Conservation (phyloP, 768 basidiomycete genomes). For the Serendipita sp. region DNA sequence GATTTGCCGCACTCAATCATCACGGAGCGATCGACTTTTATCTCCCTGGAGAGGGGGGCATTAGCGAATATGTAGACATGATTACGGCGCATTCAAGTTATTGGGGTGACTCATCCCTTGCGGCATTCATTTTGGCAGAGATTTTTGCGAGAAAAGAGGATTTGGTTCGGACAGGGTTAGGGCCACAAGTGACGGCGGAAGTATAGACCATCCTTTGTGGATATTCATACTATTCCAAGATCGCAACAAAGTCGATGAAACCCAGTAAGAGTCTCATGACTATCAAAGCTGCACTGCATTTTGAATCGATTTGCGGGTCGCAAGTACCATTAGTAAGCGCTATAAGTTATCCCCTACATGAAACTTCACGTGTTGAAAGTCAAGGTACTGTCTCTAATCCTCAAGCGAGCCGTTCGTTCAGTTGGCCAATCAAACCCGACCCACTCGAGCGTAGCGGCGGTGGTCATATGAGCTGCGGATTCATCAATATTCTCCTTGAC, state of each 20-base stretch:
- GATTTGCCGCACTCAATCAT: constrained; percentile 30
- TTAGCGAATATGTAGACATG: constrained; percentile 25
- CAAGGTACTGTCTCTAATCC: constrained; percentile 64
- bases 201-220: too few species aligned
- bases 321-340: too few species aligned
- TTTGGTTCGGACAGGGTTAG: constrained; percentile 23
- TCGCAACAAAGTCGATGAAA: too few species aligned
- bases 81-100: constrained; percentile 24
- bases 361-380: constrained; percentile 61
- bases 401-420: constrained; percentile 67
- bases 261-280: too few species aligned
- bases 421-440: constrained; percentile 75
- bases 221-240: too few species aligned
- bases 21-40: constrained; percentile 30
- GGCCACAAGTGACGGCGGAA: constrained; percentile 4
- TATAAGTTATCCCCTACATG: too few species aligned
- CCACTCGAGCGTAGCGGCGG: constrained; percentile 50
- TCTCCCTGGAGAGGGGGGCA: constrained; percentile 23
- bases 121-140: constrained; percentile 26
- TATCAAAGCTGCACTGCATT: too few species aligned
- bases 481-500: constrained; percentile 20
- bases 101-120: constrained; percentile 25
- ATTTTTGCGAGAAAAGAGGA: constrained; percentile 24
- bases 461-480: constrained; percentile 34
- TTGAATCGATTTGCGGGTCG: too few species aligned